A percentile compares a stretch with the other conserved stretches of the same genome.
Conservation (phyloP, 805 yeast genomes). For the Torulaspora maleeae region DNA sequence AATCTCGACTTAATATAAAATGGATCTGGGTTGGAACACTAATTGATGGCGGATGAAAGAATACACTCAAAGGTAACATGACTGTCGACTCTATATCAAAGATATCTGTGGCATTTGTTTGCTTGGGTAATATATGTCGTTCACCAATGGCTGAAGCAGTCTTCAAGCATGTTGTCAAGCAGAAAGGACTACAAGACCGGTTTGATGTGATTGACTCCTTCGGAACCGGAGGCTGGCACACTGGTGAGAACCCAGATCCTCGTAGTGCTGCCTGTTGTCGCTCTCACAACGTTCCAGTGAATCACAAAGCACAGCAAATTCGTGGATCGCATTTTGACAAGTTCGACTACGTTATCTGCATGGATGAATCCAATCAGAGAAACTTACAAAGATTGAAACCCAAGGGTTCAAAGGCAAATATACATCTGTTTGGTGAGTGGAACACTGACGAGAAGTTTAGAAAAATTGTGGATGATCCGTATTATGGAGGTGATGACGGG, state of each 20-base stretch:
- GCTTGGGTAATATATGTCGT: conserved; percentile 88
- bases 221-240: conserved; percentile 83
- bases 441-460: conserved; percentile 47
- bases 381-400: conserved; percentile 54
- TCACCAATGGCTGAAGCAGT: conserved; percentile 99
- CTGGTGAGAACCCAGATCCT: conserved; percentile 76
- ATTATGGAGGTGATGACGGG: conserved; percentile 82
- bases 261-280: conserved; percentile 66
- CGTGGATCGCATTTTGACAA: conserved; percentile 44
- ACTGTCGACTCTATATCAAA: conserved; percentile 6
- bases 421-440: conserved; percentile 80
- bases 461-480: conserved; percentile 79
- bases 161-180: conserved; percentile 58
- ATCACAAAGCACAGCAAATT: conserved; percentile 73
- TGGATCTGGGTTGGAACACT: no score
- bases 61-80: neutral
- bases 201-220: conserved; percentile 70
- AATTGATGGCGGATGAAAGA: neutral
- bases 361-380: conserved; percentile 59
- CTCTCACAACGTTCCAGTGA: conserved; percentile 66
- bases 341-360: conserved; percentile 66
- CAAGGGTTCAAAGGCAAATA: conserved; percentile 41
- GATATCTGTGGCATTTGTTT: conserved; percentile 77
- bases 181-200: conserved; percentile 39
- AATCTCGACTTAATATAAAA: neutral